Conservation (phyloP, 2,329 filamentous ascomycete species). For the Raffaelea arxii region DNA sequence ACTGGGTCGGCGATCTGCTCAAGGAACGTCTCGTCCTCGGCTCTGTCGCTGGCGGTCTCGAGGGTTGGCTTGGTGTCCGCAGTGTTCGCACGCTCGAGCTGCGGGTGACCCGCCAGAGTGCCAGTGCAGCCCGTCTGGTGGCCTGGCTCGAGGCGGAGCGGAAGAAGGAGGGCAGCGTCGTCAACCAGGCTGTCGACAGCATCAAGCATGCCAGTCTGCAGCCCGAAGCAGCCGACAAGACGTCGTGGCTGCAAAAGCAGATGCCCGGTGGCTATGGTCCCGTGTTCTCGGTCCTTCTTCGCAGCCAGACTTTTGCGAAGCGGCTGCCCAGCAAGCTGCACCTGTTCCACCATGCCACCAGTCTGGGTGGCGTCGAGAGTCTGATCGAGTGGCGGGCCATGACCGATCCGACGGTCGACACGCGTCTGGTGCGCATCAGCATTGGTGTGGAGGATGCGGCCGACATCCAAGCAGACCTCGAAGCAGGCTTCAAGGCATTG, state of each 20-base stretch:
- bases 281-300: conserved; percentile 70
- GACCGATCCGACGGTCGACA: conserved; percentile 67
- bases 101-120: conserved; percentile 66
- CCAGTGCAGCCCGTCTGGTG: conserved; percentile 60
- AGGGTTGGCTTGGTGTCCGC: conserved; percentile 84
- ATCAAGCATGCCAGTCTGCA: conserved; percentile 73
- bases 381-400: conserved; percentile 94
- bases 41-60: conserved; percentile 76
- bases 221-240: conserved; percentile 44
- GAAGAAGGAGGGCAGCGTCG: conserved; percentile 22
- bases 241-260: conserved; percentile 68
- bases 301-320: conserved; percentile 50
- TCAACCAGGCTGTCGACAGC: conserved; percentile 45
- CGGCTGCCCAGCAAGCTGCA: conserved; percentile 65
- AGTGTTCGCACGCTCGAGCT: conserved; percentile 80
- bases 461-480: conserved; percentile 69
- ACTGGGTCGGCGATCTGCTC: conserved; percentile 52
- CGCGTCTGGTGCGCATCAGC: conserved; percentile 66
- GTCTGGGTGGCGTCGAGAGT: conserved; percentile 86
- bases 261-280: conserved; percentile 89
- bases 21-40: conserved; percentile 70
- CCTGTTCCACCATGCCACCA: conserved; percentile 92
- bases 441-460: conserved; percentile 80
- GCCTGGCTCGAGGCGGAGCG: conserved; percentile 55
- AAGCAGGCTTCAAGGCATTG: conserved; percentile 54